Evolutionary conservation across 768 basidiomycete species (phyloP), one percentile per base, ranked within the genome.

Genomic region (Boletellus sp.): DNA sequence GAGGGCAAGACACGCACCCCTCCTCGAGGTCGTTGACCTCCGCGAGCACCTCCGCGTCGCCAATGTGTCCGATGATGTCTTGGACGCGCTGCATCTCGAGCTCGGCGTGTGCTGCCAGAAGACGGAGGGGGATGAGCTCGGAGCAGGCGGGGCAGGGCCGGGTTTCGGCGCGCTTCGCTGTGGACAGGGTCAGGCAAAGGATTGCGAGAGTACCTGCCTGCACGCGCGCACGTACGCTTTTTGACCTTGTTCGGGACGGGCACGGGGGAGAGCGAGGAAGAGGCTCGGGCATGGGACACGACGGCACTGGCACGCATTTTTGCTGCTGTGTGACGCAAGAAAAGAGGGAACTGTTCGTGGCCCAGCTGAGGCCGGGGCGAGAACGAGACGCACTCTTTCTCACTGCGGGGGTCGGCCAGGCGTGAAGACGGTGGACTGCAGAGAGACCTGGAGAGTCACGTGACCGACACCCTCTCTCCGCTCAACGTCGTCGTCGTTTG

Each of bases 91-190:
- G 76, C 32, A 76, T 70, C 65, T 92, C 89, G 23, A 90, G 73
- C 36, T 74, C 74, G 3, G 77, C 74, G 57, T 91, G 90, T 48
- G 71, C 74, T 3, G 72, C 73, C 15, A 91, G 73, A n/a, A 90
- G 74, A 12, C 88, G 82, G 20, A 89, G 61, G 13, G 89, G 88
- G 36, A 92, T 85, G 34, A 63, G 63, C 62, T 91, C 88, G 13
- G 75, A 70, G 67, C 89, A 92, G 34, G 85, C 79, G 2, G 89
- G 90, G 60, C 89, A 92, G 51, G 72, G 72, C 50, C 81, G 74
- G 3, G 86, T 91, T 62, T 90, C 87, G 16, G 84, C 87, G 38
- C 84, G 80, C 64, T 81, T 87, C 4, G 75, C 86, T 88, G 50
- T 44, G 45, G 23, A 26, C n/a, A 11, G 35, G 44, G 43, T 52